Base-by-base conservation (phyloP, 108 stramenopile species). In the Cyclostephanos tholiformis region DNA sequence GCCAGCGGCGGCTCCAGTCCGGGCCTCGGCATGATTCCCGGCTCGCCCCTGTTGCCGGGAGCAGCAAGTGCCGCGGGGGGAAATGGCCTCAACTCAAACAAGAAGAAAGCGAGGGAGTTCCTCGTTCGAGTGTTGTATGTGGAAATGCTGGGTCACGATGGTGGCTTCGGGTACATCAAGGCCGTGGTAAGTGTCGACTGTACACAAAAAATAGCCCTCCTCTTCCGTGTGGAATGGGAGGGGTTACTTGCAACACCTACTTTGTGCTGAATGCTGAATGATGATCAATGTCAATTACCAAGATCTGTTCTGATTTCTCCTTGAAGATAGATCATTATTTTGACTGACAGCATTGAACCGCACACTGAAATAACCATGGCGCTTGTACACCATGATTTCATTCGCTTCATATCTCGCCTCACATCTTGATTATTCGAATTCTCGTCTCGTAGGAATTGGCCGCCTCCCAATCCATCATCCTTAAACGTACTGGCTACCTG, bases 121-220 rank as follows among this genome's bases (percentile, higher is more conserved):
- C 83, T 99, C 32, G 95, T 99, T 36, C 88, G 99, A 48, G 76
- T 98, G 63, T 67, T 99, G 65, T 99, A 99, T 75, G 97, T 98
- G 66, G 98, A 99, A 85, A 99, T 99, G 99, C 85, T 99, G 64
- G 99, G 99, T 44, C 98, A 99, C 82, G 99, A 99, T 72, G 97
- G 94, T 2, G 85, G 85, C 48, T 99, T 99, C 76, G 99, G 97
- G 14, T 97, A 97, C 82, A 95, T 96, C 62, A 97, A 95, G 80
- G 97, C 97, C 8, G 93, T 99, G 65, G 76, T 77, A 60, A 77
- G 76, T 77, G 50, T 19, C 17, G 8, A 22, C 12, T n/a, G 67
- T 25, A 30, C 26, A 43, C 11, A 12, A 13, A 55, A 25, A 26
- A 55, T 13, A 26, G 9, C 53, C 12, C 53, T 26, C 55, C 72